Percentiles rank a stretch among this genome's conserved stretches.
phyloP scores from a whole-genome alignment of 208 protist species.

The Acanthamoeba royreba region DNA sequence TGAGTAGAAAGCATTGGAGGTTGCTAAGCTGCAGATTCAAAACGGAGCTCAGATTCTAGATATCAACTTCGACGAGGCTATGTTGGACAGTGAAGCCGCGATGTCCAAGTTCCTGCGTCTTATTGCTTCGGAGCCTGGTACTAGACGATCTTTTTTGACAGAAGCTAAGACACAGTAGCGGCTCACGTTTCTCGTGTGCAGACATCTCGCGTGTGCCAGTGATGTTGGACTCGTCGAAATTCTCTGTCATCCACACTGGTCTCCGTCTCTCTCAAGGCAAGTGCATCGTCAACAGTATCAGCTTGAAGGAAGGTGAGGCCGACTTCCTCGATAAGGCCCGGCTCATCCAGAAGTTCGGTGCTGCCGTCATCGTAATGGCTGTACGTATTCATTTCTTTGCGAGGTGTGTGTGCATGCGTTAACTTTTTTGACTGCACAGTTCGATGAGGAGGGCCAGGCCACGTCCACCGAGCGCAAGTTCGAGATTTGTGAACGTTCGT shows the following conservation, averaged over 20 bases:
- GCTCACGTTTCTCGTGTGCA: background rate
- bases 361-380: constrained; percentile 83
- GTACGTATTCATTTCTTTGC: background rate
- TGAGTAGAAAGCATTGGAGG: constrained; percentile 70
- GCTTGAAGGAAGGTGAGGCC: constrained; percentile 92
- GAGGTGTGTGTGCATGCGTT: background rate
- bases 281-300: constrained; percentile 96
- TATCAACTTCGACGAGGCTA: constrained; percentile 96
- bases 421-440: constrained; percentile 71
- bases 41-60: constrained; percentile 95
- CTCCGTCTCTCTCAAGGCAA: constrained; percentile 94
- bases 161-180: background rate
- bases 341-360: constrained; percentile 89
- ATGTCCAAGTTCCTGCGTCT: constrained; percentile 93
- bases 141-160: background rate
- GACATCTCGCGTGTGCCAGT: constrained; percentile 83
- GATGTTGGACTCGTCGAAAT: constrained; percentile 96
- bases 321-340: constrained; percentile 91
- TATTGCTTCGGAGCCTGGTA: constrained; percentile 81
- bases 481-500: constrained; percentile 92
- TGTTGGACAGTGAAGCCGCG: constrained; percentile 88
- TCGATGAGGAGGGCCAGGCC: constrained; percentile 95
- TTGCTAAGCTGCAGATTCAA: constrained; percentile 87
- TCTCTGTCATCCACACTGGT: constrained; percentile 89
- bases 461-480: constrained; percentile 84